Evolutionary conservation across 768 basidiomycete species (phyloP).

Genomic region (Lyophyllum decastes): DNA sequence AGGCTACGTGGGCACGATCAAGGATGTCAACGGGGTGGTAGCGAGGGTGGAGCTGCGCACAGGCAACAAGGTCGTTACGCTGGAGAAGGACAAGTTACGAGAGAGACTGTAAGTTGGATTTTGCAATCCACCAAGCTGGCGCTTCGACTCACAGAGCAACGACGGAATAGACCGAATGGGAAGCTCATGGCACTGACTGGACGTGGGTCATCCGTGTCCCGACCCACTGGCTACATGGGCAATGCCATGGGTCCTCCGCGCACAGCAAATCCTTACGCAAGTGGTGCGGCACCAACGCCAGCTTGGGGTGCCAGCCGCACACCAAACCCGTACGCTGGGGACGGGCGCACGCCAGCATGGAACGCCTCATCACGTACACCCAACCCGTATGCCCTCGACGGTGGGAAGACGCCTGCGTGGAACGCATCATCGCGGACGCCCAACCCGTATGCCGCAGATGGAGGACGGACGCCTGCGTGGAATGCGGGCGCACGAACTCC

Average conservation of each 20-base stretch:
- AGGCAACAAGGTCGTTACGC: constrained; percentile 82
- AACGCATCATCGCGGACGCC: constrained; percentile 66
- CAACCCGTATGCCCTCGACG: constrained; percentile 60
- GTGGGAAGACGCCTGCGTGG: constrained; percentile 68
- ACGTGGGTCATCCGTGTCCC: constrained; percentile 12
- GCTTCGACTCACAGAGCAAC: neutral
- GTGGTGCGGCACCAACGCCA: constrained; percentile 25
- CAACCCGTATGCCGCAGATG: constrained; percentile 63
- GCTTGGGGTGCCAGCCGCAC: constrained; percentile 46
- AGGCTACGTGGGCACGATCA: constrained; percentile 88
- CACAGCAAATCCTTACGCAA: constrained; percentile 38
- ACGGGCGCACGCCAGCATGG: constrained; percentile 61
- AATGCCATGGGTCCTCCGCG: constrained; percentile 19
- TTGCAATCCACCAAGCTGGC: neutral
- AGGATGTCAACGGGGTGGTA: constrained; percentile 87
- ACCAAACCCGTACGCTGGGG: constrained; percentile 66
- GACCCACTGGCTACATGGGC: constrained; percentile 11
- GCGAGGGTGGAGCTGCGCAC: constrained; percentile 93
- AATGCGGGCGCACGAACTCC: constrained; percentile 64
- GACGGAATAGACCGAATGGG: constrained; percentile 50
- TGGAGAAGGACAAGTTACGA: constrained; percentile 79
- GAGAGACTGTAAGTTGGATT: constrained; percentile 65
- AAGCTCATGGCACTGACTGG: constrained; percentile 51
- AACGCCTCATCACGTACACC: constrained; percentile 62
- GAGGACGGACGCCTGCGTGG: constrained; percentile 73